phyloP scores from a whole-genome alignment of 768 basidiomycete species.

The Suillus lakei region DNA sequence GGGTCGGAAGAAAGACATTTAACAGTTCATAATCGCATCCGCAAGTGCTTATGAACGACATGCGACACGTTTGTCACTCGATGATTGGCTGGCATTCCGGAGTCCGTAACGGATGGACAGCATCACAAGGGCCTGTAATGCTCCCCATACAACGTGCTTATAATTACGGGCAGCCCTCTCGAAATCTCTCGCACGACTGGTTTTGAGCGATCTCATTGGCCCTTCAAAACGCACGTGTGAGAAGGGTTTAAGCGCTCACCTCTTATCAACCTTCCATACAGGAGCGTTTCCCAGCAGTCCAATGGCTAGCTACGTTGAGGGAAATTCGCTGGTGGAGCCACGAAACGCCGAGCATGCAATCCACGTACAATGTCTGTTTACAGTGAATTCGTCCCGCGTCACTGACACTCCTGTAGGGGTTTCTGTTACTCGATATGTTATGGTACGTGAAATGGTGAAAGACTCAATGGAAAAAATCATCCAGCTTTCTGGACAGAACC shows the following conservation, averaged over 20 bases:
- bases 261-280: neutral
- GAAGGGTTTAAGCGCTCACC: neutral
- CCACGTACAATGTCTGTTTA: neutral
- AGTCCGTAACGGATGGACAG: slow-evolving; percentile 1
- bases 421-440: neutral
- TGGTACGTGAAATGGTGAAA: neutral
- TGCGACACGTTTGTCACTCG: slow-evolving; percentile 6
- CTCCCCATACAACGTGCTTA: slow-evolving; percentile 19
- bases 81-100: slow-evolving; percentile 7
- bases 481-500: neutral
- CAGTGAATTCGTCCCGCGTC: neutral
- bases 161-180: slow-evolving; percentile 4
- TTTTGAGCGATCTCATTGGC: slow-evolving; percentile 25
- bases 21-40: neutral
- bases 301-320: neutral
- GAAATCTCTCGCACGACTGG: slow-evolving; percentile 16
- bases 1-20: slow-evolving; percentile 26
- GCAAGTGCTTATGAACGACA: slow-evolving; percentile 8
- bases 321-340: neutral
- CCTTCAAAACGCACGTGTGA: slow-evolving; percentile 1
- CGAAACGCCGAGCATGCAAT: neutral
- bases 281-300: neutral
- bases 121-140: neutral
- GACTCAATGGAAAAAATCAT: neutral
- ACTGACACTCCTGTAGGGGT: neutral